A percentile compares a stretch with the other conserved stretches of the same genome.
Conservation (phyloP, 208 protist species). For the Phytomonas sp. region DNA sequence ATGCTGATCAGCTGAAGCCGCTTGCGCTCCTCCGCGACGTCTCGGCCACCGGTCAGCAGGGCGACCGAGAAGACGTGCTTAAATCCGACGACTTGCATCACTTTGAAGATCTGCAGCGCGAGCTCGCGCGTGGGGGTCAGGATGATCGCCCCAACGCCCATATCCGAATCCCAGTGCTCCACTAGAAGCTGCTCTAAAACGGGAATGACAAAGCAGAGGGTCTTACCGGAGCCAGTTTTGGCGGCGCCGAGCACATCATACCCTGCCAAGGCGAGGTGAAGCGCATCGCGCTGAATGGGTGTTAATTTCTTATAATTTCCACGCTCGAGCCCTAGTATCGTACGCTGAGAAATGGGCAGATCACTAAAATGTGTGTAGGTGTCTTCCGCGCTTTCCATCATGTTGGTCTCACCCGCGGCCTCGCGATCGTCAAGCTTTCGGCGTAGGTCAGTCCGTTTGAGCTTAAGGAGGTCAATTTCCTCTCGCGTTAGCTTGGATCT, state of each 20-base stretch:
- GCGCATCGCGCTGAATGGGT: constrained; percentile 92
- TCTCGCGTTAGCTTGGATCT: constrained; percentile 58
- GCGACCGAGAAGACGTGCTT: constrained; percentile 93
- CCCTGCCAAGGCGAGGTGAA: constrained; percentile 93
- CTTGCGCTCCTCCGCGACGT: constrained; percentile 91
- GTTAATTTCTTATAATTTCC: constrained; percentile 93
- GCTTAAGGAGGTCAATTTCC: constrained; percentile 51
- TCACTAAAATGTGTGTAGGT: constrained; percentile 67
- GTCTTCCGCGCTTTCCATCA: constrained; percentile 20
- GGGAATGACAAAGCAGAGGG: constrained; percentile 97
- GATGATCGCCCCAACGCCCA: constrained; percentile 96
- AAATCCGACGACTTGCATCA: constrained; percentile 91
- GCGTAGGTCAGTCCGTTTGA: constrained; percentile 34
- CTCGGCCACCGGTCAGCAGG: constrained; percentile 97
- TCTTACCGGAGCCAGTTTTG: constrained; percentile 98
- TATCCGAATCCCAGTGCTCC: constrained; percentile 78
- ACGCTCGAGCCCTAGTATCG: constrained; percentile 85
- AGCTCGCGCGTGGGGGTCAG: constrained; percentile 98
- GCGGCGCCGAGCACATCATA: constrained; percentile 98
- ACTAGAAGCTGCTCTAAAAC: constrained; percentile 91
- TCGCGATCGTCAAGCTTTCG: constrained; percentile 31
- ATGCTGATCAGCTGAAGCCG: constrained; percentile 95
- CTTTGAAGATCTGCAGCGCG: constrained; percentile 98
- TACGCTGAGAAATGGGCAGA: constrained; percentile 88
- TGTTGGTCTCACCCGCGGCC: constrained; percentile 37